phyloP scores from a whole-genome alignment of 768 basidiomycete species.

The Boletus sp. region DNA sequence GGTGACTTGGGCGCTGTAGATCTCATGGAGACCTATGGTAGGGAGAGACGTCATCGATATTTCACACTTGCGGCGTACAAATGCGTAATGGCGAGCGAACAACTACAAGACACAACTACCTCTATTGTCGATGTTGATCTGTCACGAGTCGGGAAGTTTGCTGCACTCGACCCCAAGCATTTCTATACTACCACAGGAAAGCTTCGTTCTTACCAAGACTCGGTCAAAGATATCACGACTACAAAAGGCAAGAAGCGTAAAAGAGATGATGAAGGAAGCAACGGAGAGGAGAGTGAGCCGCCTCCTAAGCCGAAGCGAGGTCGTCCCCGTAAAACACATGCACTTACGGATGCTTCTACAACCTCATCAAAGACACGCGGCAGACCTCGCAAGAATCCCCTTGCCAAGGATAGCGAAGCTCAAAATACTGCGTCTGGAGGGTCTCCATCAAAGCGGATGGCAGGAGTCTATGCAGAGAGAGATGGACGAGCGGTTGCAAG shows the following conservation, averaged over 20 bases:
- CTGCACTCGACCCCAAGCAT: slow-evolving; percentile 36
- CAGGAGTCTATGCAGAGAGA: neutral
- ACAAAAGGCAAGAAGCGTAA: slow-evolving; percentile 30
- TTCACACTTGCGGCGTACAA: slow-evolving; percentile 72
- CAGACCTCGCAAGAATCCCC: slow-evolving; percentile 29
- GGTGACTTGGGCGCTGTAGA: slow-evolving; percentile 66
- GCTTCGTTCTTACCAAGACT: slow-evolving; percentile 47
- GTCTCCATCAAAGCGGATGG: neutral
- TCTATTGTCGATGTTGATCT: slow-evolving; percentile 47
- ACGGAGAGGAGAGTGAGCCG: slow-evolving; percentile 18
- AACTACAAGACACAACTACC: slow-evolving; percentile 50
- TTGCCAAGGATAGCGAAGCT: slow-evolving; percentile 2
- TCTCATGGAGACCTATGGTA: slow-evolving; percentile 76
- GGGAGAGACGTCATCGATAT: slow-evolving; percentile 84
- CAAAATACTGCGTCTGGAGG: slow-evolving; percentile 1
- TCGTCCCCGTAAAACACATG: slow-evolving; percentile 46
- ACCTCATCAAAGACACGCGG: slow-evolving; percentile 35
- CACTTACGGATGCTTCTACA: slow-evolving; percentile 1
- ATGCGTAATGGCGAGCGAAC: slow-evolving; percentile 58
- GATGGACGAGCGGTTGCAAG: neutral
- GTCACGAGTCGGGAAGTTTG: slow-evolving; percentile 53
- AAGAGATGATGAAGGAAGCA: slow-evolving; percentile 24
- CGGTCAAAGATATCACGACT: slow-evolving; percentile 37
- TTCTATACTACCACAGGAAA: slow-evolving; percentile 52
- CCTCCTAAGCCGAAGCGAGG: slow-evolving; percentile 46